These are phyloP conservation scores for Chimonanthus praecox DNA, from an alignment of 164 flowering plant species.

Conservation along the genomic window DNA sequence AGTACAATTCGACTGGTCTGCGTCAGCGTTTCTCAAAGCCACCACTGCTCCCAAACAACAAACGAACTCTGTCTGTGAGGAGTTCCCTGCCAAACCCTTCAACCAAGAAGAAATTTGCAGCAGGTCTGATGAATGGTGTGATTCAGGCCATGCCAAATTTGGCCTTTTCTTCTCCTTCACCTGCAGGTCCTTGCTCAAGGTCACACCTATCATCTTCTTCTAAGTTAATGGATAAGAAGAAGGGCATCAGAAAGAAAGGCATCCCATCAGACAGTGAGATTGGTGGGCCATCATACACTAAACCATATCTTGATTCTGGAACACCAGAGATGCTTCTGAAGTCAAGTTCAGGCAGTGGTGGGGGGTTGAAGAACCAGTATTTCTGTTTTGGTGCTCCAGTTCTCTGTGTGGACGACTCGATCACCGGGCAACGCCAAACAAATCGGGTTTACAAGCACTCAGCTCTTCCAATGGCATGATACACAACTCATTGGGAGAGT, in stretches of 20 bases:
- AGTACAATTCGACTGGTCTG: slow-evolving; percentile 56
- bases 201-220: slow-evolving; percentile 37
- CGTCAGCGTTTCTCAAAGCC: slow-evolving; percentile 62
- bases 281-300: slow-evolving; percentile 27
- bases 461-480: slow-evolving; percentile 22
- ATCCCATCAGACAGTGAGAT: slow-evolving; percentile 8
- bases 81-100: slow-evolving; percentile 68
- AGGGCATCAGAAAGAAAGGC: background rate
- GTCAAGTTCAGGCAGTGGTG: slow-evolving; percentile 33
- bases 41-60: slow-evolving; percentile 50
- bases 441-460: slow-evolving; percentile 21
- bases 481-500: background rate
- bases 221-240: slow-evolving; percentile 23
- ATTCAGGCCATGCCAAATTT: slow-evolving; percentile 56
- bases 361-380: slow-evolving; percentile 62
- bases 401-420: slow-evolving; percentile 37
- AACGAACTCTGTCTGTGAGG: slow-evolving; percentile 61
- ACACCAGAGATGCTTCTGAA: slow-evolving; percentile 11
- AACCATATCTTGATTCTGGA: slow-evolving; percentile 7
- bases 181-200: slow-evolving; percentile 35
- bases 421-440: slow-evolving; percentile 4
- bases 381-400: slow-evolving; percentile 77
- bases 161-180: slow-evolving; percentile 23
- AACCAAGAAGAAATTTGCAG: slow-evolving; percentile 71
- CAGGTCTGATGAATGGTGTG: slow-evolving; percentile 63